Conservation (phyloP, 208 protist genomes). For the Wallacemonas sp. region DNA sequence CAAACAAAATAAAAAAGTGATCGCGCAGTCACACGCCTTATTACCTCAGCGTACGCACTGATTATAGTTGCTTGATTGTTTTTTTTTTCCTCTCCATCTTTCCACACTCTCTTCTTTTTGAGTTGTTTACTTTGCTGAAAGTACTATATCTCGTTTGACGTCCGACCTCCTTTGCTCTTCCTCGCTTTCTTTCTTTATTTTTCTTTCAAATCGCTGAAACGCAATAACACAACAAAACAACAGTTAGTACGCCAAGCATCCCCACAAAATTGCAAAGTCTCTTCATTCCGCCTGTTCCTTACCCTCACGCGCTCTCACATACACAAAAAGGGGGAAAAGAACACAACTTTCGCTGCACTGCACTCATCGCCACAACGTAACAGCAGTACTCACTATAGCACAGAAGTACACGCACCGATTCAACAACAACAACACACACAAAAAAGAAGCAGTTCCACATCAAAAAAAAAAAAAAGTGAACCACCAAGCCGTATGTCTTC, state of each 20-base stretch:
- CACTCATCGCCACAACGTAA: background rate
- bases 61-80: no score
- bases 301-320: no score
- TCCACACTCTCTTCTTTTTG: background rate
- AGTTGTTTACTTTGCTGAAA: background rate
- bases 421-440: background rate
- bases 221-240: no score
- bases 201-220: background rate
- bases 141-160: no score
- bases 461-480: conserved; percentile 3
- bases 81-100: conserved; percentile 1
- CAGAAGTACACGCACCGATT: background rate
- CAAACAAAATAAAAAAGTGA: no score
- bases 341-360: background rate
- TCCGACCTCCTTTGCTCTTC: background rate
- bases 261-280: no score
- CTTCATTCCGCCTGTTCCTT: no score
- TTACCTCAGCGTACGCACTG: no score
- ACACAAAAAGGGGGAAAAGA: background rate
- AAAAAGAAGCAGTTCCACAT: conserved; percentile 13
- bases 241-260: no score
- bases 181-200: conserved; percentile 11
- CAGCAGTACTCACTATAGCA: background rate
- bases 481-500: conserved; percentile 11
- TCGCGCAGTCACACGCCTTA: no score